Percentiles rank a stretch among this genome's conserved stretches.
phyloP scores from a whole-genome alignment of 179 eudicot species.

The Silene coronaria region DNA sequence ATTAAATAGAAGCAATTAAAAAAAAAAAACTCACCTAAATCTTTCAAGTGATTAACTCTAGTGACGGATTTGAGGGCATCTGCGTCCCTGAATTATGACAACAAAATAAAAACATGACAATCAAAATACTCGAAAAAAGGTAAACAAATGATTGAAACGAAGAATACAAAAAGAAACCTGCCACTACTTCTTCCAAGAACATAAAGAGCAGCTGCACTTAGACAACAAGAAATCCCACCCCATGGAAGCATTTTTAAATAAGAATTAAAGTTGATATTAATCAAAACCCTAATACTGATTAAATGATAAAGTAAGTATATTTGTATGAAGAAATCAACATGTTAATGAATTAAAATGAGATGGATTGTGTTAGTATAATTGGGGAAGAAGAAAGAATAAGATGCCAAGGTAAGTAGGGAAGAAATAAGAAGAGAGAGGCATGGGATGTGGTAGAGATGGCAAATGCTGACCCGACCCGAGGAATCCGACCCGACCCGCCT shows the following conservation, averaged over 20 bases:
- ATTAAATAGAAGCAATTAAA: not conserved
- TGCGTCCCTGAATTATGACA: slow-evolving; percentile 55
- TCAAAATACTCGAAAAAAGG: not conserved
- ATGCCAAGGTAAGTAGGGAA: not conserved
- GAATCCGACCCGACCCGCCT: too few relatives aligned
- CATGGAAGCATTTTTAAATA: slow-evolving; percentile 56
- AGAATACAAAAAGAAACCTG: slow-evolving; percentile 32
- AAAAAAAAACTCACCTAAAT: slow-evolving; percentile 52
- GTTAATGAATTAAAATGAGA: not conserved
- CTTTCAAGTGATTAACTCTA: slow-evolving; percentile 76
- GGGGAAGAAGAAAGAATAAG: not conserved
- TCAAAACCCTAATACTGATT: slow-evolving; percentile 26
- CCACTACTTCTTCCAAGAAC: slow-evolving; percentile 81
- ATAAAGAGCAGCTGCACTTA: slow-evolving; percentile 85
- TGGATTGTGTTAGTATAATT: not conserved
- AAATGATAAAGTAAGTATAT: not conserved
- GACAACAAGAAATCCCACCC: slow-evolving; percentile 82
- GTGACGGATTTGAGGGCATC: slow-evolving; percentile 70
- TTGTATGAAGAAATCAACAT: not conserved
- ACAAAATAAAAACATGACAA: not conserved
- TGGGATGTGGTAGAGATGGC: too few relatives aligned
- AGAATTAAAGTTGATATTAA: not conserved
- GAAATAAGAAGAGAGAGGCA: too few relatives aligned
- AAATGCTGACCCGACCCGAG: too few relatives aligned
- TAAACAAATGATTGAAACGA: not conserved